Evolutionary conservation across 1,284 basidiomycete species (phyloP).

Genomic region (Rhodotorula mucilaginosa): DNA sequence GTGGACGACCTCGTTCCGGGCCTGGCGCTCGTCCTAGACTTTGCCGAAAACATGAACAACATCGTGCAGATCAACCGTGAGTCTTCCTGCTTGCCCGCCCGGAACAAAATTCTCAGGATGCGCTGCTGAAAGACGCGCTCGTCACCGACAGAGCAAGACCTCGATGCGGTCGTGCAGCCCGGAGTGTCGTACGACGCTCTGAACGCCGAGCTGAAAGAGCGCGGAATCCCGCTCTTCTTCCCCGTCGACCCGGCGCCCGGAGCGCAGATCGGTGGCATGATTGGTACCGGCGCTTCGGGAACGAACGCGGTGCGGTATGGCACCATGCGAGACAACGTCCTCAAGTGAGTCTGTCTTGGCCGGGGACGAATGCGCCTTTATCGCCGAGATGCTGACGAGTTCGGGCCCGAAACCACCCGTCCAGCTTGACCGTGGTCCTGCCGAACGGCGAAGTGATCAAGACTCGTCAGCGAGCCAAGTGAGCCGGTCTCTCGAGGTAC

Average conservation of each 20-base stretch:
- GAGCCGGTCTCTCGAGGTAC: background rate
- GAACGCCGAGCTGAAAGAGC: slow-evolving; percentile 67
- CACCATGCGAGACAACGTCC: slow-evolving; percentile 52
- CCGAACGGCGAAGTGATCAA: slow-evolving; percentile 91
- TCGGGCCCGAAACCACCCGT: background rate
- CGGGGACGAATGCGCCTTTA: background rate
- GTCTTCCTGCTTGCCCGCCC: slow-evolving; percentile 21
- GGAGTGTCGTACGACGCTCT: slow-evolving; percentile 82
- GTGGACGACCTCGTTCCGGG: slow-evolving; percentile 41
- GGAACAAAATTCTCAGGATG: background rate
- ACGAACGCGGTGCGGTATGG: slow-evolving; percentile 88
- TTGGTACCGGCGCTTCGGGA: slow-evolving; percentile 52
- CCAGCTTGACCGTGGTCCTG: slow-evolving; percentile 73
- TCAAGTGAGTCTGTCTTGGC: slow-evolving; percentile 18
- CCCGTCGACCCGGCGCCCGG: slow-evolving; percentile 59
- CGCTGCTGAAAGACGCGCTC: slow-evolving; percentile 48
- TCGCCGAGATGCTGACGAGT: background rate
- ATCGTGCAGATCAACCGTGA: slow-evolving; percentile 73
- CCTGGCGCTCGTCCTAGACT: slow-evolving; percentile 58
- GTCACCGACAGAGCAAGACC: slow-evolving; percentile 56
- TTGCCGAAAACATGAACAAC: slow-evolving; percentile 73
- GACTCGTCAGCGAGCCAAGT: slow-evolving; percentile 70
- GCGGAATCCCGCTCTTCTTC: slow-evolving; percentile 80
- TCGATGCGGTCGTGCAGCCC: slow-evolving; percentile 62
- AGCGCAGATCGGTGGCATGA: slow-evolving; percentile 71